Evolutionary conservation across 306 rosid species (phyloP).

Genomic region (Malus asiatica): DNA sequence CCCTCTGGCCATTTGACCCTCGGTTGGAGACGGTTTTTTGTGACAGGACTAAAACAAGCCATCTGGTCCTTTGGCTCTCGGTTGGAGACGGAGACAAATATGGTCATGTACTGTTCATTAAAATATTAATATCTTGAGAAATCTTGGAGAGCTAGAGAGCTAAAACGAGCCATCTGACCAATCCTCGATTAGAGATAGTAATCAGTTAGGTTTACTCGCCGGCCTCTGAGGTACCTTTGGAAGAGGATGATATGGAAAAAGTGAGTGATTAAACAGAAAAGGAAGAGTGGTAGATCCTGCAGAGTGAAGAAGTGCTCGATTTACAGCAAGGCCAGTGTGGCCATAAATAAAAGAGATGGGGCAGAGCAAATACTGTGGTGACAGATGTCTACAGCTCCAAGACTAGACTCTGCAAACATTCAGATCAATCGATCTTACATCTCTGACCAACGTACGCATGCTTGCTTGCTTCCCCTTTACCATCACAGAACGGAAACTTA

Average conservation of each 20-base stretch:
- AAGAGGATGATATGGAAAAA: constrained; percentile 7
- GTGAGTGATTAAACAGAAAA: not conserved
- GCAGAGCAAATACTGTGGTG: constrained; percentile 19
- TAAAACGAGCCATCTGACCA: too few relatives aligned
- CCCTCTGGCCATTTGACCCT: too few relatives aligned
- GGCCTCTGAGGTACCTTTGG: not conserved
- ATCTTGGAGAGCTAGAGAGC: too few relatives aligned
- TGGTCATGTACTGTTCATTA: too few relatives aligned
- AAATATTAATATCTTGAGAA: too few relatives aligned
- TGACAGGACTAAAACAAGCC: too few relatives aligned
- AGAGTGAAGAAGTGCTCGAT: not conserved
- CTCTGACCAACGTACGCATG: not conserved
- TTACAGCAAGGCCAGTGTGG: not conserved
- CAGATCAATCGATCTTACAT: not conserved
- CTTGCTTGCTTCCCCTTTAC: not conserved
- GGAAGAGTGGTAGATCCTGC: not conserved
- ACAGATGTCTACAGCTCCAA: constrained; percentile 33
- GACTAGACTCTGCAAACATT: constrained; percentile 6
- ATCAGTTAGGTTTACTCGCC: too few relatives aligned
- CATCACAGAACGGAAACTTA: too few relatives aligned
- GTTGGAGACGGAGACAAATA: too few relatives aligned
- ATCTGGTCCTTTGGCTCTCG: too few relatives aligned
- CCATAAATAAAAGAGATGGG: constrained; percentile 2
- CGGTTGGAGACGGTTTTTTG: too few relatives aligned
- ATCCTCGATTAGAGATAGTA: too few relatives aligned